Base-by-base conservation (phyloP, 192 early-diverging fungal species). In the Fimicolochytrium jonesii region DNA sequence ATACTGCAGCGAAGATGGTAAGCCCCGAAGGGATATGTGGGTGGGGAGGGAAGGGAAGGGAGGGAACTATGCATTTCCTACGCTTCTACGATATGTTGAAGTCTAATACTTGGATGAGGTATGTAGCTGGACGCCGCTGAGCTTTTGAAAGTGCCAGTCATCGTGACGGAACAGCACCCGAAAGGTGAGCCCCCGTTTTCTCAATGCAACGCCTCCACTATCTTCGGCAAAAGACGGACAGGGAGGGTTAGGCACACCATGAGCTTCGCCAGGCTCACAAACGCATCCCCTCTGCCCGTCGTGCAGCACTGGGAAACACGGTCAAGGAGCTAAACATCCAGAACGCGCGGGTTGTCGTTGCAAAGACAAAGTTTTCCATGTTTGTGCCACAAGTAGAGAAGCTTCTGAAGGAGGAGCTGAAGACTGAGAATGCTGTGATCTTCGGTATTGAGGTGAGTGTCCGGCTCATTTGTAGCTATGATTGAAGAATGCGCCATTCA, bases 291-390 rank as follows among this genome's bases (percentile, higher is more conserved):
- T n/a, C n/a, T 39, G 37, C 17, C 17, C 37, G 9, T 39, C 37
- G 9, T 17, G 6, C 25, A 57, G 63, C 66, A 20, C 84, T 98
- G 20, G 94, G 93, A 5, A 33, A 60, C 29, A 96, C 94, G 1
- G 90, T 83, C 4, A 22, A 67, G 4, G 90, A 93, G 59, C 81
- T 98, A 46, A 86, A 89, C 72, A 70, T 93, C 22, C 69, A 73
- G 22, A 67, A 76, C 31, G 88, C 90, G 13, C 66, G 67, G 35
- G 28, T 83, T n/a, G 69, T 87, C 7, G 51, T 75, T 4, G 66
- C 78, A 32, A 98, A 97, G 69, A 87, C 87, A 53, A 89, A 87
- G 70, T 97, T 98, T 75, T 92, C 90, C 33, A 97, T 97, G 96
- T 66, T 71, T 32, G 77, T 87, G 0, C 81, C 82, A 0, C 81